Conservation (phyloP, 2,329 filamentous ascomycete species). For the Arthroderma sp. region DNA sequence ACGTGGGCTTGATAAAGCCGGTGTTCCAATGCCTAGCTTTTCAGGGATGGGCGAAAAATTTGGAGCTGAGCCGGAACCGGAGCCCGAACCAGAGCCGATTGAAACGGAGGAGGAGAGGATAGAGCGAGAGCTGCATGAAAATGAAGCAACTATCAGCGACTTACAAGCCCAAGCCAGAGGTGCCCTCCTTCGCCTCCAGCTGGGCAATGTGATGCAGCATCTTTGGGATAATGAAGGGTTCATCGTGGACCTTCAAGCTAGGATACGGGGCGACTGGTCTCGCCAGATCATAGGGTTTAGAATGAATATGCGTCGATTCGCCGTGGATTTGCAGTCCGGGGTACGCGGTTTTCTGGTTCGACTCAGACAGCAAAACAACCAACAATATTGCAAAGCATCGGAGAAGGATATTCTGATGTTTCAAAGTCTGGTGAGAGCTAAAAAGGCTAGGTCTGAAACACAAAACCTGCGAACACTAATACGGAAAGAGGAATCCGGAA, state of each 20-base stretch:
- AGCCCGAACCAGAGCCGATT: conserved; percentile 55
- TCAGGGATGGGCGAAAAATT: conserved; percentile 95
- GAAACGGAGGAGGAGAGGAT: conserved; percentile 87
- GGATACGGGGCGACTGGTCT: conserved; percentile 75
- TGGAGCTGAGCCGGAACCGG: conserved; percentile 66
- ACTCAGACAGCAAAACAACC: conserved; percentile 46
- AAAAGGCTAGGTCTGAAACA: conserved; percentile 31
- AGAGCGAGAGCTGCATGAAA: conserved; percentile 65
- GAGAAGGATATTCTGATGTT: conserved; percentile 63
- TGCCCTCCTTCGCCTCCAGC: conserved; percentile 59
- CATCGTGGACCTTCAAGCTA: conserved; percentile 70
- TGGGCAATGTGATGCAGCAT: conserved; percentile 72
- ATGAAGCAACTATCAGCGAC: conserved; percentile 58
- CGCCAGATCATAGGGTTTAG: conserved; percentile 73
- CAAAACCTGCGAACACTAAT: conserved; percentile 27
- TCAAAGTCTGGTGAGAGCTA: conserved; percentile 63
- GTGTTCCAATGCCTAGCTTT: conserved; percentile 93
- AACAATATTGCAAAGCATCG: conserved; percentile 59
- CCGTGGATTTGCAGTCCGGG: conserved; percentile 64
- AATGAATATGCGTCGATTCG: conserved; percentile 69
- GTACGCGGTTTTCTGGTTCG: conserved; percentile 65
- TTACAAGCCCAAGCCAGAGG: conserved; percentile 80
- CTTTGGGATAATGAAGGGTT: conserved; percentile 76
- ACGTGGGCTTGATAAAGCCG: conserved; percentile 89
- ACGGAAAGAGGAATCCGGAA: conserved; percentile 28